Evolutionary conservation across 2,329 filamentous ascomycete species (phyloP).

Genomic region (Alternaria gansuensis): DNA sequence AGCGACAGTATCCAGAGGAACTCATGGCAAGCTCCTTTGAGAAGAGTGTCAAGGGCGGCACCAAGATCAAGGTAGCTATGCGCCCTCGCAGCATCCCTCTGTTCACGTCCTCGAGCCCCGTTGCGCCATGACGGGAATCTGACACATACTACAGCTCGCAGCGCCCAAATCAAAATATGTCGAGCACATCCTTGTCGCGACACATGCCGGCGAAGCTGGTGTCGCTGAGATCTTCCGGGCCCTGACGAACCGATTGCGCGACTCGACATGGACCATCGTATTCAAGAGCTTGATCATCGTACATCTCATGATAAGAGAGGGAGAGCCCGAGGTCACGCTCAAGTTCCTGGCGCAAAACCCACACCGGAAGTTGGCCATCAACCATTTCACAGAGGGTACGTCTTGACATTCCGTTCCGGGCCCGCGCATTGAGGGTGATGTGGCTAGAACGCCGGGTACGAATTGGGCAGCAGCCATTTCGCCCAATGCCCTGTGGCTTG

Average conservation of each 20-base stretch:
- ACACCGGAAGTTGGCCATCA: slow-evolving; percentile 79
- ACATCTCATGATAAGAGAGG: slow-evolving; percentile 97
- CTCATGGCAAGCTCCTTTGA: slow-evolving; percentile 89
- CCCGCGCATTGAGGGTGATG: slow-evolving; percentile 2
- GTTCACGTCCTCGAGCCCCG: background rate
- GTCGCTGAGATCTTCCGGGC: slow-evolving; percentile 96
- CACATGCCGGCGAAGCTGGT: slow-evolving; percentile 91
- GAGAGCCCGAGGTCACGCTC: slow-evolving; percentile 86
- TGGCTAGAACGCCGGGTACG: slow-evolving; percentile 8
- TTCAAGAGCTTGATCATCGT: slow-evolving; percentile 97
- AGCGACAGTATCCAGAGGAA: slow-evolving; percentile 25
- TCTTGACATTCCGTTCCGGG: slow-evolving; percentile 16
- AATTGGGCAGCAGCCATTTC: slow-evolving; percentile 6
- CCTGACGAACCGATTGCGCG: slow-evolving; percentile 84
- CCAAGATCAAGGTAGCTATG: slow-evolving; percentile 84
- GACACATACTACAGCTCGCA: slow-evolving; percentile 70
- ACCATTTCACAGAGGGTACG: slow-evolving; percentile 90
- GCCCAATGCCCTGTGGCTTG: slow-evolving; percentile 8
- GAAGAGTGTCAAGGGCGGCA: slow-evolving; percentile 98
- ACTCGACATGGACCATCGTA: slow-evolving; percentile 99
- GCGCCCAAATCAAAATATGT: slow-evolving; percentile 99
- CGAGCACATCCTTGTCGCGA: slow-evolving; percentile 95
- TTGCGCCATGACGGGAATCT: slow-evolving; percentile 28
- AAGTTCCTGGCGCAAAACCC: slow-evolving; percentile 83
- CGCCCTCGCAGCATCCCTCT: slow-evolving; percentile 11